phyloP scores from a whole-genome alignment of 345 rosid genomes.

The Capsella bursapastoris region DNA sequence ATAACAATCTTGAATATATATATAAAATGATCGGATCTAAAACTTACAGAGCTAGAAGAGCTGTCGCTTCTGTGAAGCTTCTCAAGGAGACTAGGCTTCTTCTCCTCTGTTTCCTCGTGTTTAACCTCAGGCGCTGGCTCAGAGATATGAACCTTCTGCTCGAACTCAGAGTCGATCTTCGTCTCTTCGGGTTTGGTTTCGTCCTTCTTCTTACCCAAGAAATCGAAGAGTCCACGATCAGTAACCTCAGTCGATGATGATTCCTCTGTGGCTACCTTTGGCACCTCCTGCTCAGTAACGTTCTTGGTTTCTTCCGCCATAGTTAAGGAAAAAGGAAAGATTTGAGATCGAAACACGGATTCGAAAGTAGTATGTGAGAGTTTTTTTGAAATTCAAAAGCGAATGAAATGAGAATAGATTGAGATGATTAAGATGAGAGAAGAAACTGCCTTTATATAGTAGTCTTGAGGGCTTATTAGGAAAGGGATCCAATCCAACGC shows the following conservation, averaged over 20 bases:
- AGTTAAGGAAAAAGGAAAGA: neutral
- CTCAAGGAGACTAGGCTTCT: constrained; percentile 61
- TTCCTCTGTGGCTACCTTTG: constrained; percentile 35
- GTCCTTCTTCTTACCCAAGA: constrained; percentile 73
- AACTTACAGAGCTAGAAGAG: constrained; percentile 97
- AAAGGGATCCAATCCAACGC: constrained; percentile 34
- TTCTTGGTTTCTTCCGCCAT: constrained; percentile 67
- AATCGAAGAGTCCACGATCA: constrained; percentile 86
- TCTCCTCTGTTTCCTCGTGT: constrained; percentile 48
- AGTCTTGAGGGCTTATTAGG: neutral
- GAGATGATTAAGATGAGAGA: neutral
- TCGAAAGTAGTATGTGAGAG: neutral
- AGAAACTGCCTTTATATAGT: constrained; percentile 29
- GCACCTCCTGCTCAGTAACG: constrained; percentile 53
- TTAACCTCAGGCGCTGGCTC: constrained; percentile 46
- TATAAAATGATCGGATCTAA: neutral
- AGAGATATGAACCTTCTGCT: constrained; percentile 66
- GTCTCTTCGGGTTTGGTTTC: constrained; percentile 62
- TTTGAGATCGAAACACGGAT: neutral
- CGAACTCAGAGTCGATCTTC: constrained; percentile 63
- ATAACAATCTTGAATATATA: neutral
- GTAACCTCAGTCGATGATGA: constrained; percentile 50
- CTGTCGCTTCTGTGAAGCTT: constrained; percentile 75
- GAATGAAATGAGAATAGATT: neutral
- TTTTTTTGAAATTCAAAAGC: constrained; percentile 9